Conservation (phyloP, 805 yeast genomes). For the Myxozyma nipponensis region DNA sequence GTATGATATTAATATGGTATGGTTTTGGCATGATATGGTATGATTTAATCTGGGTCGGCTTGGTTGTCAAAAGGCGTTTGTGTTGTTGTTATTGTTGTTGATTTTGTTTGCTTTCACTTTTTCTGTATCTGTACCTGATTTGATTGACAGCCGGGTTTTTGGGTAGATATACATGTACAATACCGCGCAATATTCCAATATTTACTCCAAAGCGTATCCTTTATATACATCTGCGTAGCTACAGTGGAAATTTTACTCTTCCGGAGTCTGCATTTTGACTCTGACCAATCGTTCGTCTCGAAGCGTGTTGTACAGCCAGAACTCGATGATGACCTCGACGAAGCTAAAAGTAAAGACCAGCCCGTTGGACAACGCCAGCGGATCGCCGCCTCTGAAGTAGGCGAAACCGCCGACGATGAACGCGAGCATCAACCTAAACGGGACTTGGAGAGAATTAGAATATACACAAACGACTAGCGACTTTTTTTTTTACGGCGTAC, state of each 20-base stretch:
- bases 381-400: constrained; percentile 17
- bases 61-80: no score
- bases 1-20: no score
- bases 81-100: not conserved
- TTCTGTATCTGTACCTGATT: not conserved
- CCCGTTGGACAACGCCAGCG: constrained; percentile 22
- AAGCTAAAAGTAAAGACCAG: constrained; percentile 23
- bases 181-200: not conserved
- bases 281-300: constrained; percentile 22
- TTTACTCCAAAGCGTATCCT: not conserved
- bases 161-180: not conserved
- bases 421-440: constrained; percentile 26
- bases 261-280: constrained; percentile 3
- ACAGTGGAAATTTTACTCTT: not conserved
- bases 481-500: constrained; percentile 9
- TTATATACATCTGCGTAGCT: not conserved
- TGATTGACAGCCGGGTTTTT: not conserved
- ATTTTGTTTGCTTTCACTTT: not conserved
- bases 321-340: constrained; percentile 25
- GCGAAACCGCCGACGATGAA: constrained; percentile 23
- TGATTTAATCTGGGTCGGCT: no score
- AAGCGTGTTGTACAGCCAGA: constrained; percentile 27
- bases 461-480: not conserved
- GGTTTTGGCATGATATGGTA: no score
- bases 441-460: no score